A percentile compares a stretch with the other conserved stretches of the same genome.
These are phyloP conservation scores for Paralagenidium karlingii DNA, from an alignment of 352 stramenopile species.

Conservation along the genomic window DNA sequence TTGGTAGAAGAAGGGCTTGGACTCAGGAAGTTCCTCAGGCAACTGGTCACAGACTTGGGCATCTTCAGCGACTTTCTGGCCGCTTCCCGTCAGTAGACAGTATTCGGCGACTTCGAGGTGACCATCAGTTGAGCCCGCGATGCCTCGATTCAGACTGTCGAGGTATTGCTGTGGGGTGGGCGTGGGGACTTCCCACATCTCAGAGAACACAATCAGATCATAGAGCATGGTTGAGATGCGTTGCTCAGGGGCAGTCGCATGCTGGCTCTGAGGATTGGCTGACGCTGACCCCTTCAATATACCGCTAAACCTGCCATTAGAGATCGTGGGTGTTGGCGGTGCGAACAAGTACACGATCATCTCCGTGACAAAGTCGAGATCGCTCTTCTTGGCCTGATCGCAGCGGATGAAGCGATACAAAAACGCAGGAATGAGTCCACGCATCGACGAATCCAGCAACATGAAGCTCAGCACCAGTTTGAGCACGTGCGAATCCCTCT, in stretches of 20 bases:
- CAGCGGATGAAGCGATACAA: conserved; percentile 2
- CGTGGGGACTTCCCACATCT: conserved; percentile 33
- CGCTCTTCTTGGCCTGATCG: too few species aligned
- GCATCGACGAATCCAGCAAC: neutral
- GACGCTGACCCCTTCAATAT: too few species aligned
- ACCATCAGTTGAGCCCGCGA: conserved; percentile 4
- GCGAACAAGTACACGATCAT: too few species aligned
- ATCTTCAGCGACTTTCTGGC: neutral
- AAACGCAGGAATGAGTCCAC: neutral
- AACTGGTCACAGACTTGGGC: neutral
- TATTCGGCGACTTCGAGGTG: conserved; percentile 30
- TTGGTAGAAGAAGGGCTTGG: conserved; percentile 15
- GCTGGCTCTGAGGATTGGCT: too few species aligned
- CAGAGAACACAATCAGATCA: conserved; percentile 33
- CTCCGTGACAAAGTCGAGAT: too few species aligned
- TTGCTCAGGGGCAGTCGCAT: too few species aligned
- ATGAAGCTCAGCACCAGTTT: neutral
- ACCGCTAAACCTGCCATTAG: too few species aligned
- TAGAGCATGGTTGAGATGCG: conserved; percentile 28
- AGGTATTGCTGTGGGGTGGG: conserved; percentile 7
- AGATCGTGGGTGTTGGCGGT: too few species aligned
- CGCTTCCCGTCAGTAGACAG: conserved; percentile 38
- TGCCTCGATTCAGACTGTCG: conserved; percentile 12
- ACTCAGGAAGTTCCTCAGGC: conserved; percentile 18
- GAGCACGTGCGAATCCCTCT: neutral